Base-by-base conservation (phyloP, 257 asterid species). In the Solanum neorickii region DNA sequence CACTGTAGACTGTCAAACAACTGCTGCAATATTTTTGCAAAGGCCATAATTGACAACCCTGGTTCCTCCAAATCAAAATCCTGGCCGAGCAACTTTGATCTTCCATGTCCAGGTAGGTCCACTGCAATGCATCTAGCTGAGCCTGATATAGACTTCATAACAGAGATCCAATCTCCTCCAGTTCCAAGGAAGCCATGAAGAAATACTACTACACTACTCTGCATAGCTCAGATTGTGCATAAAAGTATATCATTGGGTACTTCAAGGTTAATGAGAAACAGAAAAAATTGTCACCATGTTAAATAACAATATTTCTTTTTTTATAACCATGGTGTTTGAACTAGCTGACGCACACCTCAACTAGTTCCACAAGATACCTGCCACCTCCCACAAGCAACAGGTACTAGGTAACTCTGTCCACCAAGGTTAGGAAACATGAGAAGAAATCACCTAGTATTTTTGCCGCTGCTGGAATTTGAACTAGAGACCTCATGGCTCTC, bases 71-170 rank as follows among this genome's bases (percentile, higher is more conserved):
- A 88, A 77, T 87, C 87, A 56, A 86, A 87, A 42, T 86, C 87
- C 49, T 89, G 91, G 87, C 89, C 68, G 84, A 88, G 94, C 89
- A 91, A 66, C 87, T 88, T 93, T 23, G 98, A 92, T 92, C 91
- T 92, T 6, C 99, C 99, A 52, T 97, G 99, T 41, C 98, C 99
- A 23, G 99, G 99, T 91, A 97, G 98, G 87, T 97, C 98, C 47
- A 97, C 83, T 42, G 99, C 97, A 86, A 97, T 89, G 90, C 98
- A 95, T 91, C 96, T 90, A 21, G 91, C 89, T 82, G 96, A 94
- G 90, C 93, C 87, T 44, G 99, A 95, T 47, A 95, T 47, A 59
- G 97, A 91, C 90, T 95, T 95, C 99, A 95, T 97, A 73, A 93
- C 87, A 2, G 99, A 98, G 41, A 92, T 69, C 98, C 98, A 97